phyloP scores from a whole-genome alignment of 331 rosid genomes.

The Quercus lobata region DNA sequence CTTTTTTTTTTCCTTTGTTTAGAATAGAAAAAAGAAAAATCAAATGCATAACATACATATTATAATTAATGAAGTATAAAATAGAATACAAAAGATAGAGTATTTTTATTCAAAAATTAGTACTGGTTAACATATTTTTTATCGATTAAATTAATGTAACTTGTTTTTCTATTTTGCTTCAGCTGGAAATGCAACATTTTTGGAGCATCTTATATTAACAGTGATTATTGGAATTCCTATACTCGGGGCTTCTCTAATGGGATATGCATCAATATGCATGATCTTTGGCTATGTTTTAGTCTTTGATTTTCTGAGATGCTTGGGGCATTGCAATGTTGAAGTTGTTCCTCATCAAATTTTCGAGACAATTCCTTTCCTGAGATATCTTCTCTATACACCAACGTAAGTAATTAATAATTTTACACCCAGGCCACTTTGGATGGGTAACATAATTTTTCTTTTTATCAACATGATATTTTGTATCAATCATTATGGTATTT shows the following conservation, averaged over 20 bases:
- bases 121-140: no score
- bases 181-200: slow-evolving; percentile 73
- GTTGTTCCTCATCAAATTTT: slow-evolving; percentile 50
- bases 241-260: slow-evolving; percentile 49
- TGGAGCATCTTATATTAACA: slow-evolving; percentile 63
- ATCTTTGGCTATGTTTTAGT: slow-evolving; percentile 48
- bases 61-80: no score
- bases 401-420: slow-evolving; percentile 46
- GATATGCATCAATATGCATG: slow-evolving; percentile 65
- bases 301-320: slow-evolving; percentile 77
- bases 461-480: no score
- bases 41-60: no score
- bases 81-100: no score
- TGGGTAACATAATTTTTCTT: no score
- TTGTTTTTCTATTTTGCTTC: slow-evolving; percentile 11
- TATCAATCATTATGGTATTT: no score
- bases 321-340: slow-evolving; percentile 85
- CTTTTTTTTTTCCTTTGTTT: no score
- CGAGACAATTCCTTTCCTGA: slow-evolving; percentile 50
- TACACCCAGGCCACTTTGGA: no score
- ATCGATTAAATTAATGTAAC: no score
- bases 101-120: no score
- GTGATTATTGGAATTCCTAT: slow-evolving; percentile 64
- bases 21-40: no score
- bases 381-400: slow-evolving; percentile 77